A percentile compares a stretch with the other conserved stretches of the same genome.
These are phyloP conservation scores for Pseudozyma hubeiensis DNA, from an alignment of 1,284 basidiomycete species.

Conservation along the genomic window DNA sequence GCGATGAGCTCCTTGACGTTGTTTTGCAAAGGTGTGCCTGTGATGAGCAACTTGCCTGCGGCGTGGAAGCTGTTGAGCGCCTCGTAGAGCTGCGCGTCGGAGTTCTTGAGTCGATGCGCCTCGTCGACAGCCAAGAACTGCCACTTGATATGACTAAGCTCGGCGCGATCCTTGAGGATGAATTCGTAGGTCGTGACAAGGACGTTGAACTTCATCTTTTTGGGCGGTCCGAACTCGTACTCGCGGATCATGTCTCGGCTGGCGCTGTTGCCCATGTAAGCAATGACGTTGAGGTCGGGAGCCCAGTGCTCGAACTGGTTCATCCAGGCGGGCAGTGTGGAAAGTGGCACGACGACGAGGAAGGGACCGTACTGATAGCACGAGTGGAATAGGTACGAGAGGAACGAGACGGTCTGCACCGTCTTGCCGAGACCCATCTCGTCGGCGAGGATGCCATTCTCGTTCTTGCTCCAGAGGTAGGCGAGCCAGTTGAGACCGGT, in stretches of 20 bases:
- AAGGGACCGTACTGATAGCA: slow-evolving; percentile 94
- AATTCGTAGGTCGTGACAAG: slow-evolving; percentile 98
- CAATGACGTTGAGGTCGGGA: slow-evolving; percentile 82
- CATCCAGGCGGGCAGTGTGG: slow-evolving; percentile 98
- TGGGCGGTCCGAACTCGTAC: slow-evolving; percentile 87
- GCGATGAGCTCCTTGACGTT: slow-evolving; percentile 98
- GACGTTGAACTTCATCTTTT: slow-evolving; percentile 89
- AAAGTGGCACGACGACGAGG: slow-evolving; percentile 96
- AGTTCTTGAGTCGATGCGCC: slow-evolving; percentile 98
- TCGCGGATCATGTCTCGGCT: slow-evolving; percentile 81
- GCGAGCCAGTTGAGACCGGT: slow-evolving; percentile 98
- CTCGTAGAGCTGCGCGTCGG: slow-evolving; percentile 96
- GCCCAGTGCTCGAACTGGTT: slow-evolving; percentile 98
- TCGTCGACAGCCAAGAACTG: slow-evolving; percentile 99
- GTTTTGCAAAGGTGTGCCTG: slow-evolving; percentile 97
- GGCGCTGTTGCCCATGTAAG: slow-evolving; percentile 95
- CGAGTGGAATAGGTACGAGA: slow-evolving; percentile 93
- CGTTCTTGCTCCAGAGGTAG: slow-evolving; percentile 92
- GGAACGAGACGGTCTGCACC: slow-evolving; percentile 94
- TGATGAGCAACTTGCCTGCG: slow-evolving; percentile 93
- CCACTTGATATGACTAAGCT: slow-evolving; percentile 94
- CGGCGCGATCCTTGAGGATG: slow-evolving; percentile 95
- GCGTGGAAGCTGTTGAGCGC: slow-evolving; percentile 88
- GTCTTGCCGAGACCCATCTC: slow-evolving; percentile 99
- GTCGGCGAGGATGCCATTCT: slow-evolving; percentile 97